Percentiles rank a stretch among this genome's conserved stretches.
phyloP scores from a whole-genome alignment of 495 filamentous ascomycete species.

The Rostrohypoxylon terebratum region DNA sequence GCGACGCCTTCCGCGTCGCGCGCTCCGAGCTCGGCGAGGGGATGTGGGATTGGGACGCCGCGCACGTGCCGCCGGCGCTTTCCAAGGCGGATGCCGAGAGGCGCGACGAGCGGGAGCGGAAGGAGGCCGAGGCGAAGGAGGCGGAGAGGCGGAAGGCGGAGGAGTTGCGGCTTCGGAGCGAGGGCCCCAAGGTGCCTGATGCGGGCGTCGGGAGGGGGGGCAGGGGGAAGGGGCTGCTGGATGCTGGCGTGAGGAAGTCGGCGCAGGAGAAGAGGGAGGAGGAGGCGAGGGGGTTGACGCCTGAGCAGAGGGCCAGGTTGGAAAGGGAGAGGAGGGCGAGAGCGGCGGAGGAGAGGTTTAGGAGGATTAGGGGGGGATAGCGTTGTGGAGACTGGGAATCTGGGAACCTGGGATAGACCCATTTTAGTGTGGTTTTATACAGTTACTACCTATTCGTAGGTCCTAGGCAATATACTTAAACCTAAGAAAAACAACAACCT shows the following conservation, averaged over 20 bases:
- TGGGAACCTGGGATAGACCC: too few species aligned
- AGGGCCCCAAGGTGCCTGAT: conserved; percentile 56
- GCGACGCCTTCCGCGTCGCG: conserved; percentile 92
- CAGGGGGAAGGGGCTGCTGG: conserved; percentile 61
- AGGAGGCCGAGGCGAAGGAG: conserved; percentile 65
- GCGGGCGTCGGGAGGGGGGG: conserved; percentile 49
- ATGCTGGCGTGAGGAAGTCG: conserved; percentile 67
- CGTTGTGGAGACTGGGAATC: too few species aligned
- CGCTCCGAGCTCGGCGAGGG: conserved; percentile 81
- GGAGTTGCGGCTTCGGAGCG: conserved; percentile 69
- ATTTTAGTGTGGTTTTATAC: too few species aligned
- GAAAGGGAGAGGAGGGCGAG: conserved; percentile 85
- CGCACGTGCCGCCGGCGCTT: conserved; percentile 76
- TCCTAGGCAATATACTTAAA: too few species aligned
- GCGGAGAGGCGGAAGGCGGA: conserved; percentile 73
- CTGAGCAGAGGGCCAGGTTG: conserved; percentile 82
- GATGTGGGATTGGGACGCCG: conserved; percentile 81
- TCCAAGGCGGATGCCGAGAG: conserved; percentile 74
- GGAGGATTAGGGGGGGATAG: conserved; percentile 65
- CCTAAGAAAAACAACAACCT: too few species aligned
- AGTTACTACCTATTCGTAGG: too few species aligned
- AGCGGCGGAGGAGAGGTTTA: conserved; percentile 88
- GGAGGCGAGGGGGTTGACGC: conserved; percentile 83
- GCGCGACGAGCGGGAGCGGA: conserved; percentile 70
- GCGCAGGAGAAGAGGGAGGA: conserved; percentile 82